Evolutionary conservation across 108 stramenopile genomes (phyloP), one percentile per base, ranked within the genome.

Genomic region (Aurantiochytrium sp.): DNA sequence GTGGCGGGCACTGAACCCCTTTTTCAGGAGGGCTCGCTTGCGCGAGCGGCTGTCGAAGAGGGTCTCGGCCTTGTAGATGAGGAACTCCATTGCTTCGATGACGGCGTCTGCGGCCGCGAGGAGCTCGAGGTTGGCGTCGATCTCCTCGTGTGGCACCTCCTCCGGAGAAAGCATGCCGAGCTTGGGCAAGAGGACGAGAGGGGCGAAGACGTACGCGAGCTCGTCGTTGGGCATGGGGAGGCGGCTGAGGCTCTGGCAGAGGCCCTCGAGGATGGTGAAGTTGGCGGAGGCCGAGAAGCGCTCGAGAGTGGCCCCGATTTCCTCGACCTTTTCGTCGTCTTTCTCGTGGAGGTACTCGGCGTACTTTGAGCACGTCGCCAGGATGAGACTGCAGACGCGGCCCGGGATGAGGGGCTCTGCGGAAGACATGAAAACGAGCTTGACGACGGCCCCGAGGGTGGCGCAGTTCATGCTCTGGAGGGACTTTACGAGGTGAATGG

Each of bases 1-100:
- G 50, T 52, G 50, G 15, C 50, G 50, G 17, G 2, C 59, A 65
- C 3, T 48, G 1, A 81, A 81, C 12, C 73, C 73, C 30, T 81
- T 81, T 48, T 81, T 81, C 36, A 81, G 36, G 45, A 81, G 73
- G 0, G 73, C 73, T 27, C 73, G 73, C 2, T 81, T 81, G 0
- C 73, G 21, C 19, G 73, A 81, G 45, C 73, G 73, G 73, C 73
- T 81, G 73, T 81, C 73, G 24, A 81, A 81, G 30, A 81, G 73
- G n/a, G 45, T 48, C 0, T 81, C 73, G 0, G 73, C 73, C 73
- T 81, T 81, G n/a, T 81, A 0, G 24, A 81, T 81, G 27, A 81
- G 39, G 39, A 48, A 81, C 45, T 81, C 42, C 73, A 81, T 81
- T 12, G 73, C 73, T 24, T 81, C 73, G 1, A 81, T 81, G 36